Conservation (phyloP, 1,284 basidiomycete species). For the Microbotryum saponariae region DNA sequence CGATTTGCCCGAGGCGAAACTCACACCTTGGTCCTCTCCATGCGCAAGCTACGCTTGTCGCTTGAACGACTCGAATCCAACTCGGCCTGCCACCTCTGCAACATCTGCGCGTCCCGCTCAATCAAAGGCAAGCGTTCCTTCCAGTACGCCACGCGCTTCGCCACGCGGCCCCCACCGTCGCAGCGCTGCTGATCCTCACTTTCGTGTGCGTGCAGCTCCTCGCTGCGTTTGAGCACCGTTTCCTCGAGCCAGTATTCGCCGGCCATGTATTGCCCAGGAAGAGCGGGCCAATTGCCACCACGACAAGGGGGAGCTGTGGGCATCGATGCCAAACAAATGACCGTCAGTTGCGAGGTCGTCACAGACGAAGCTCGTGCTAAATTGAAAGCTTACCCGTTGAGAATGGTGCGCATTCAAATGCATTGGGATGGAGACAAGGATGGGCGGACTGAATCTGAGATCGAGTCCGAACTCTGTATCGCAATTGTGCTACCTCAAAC, state of each 20-base stretch:
- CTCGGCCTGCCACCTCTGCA: conserved; percentile 6
- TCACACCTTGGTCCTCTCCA: background rate
- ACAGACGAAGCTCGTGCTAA: background rate
- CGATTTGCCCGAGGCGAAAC: background rate
- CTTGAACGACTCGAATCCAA: background rate
- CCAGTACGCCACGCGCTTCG: background rate
- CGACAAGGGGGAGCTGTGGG: conserved; percentile 5
- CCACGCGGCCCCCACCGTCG: background rate
- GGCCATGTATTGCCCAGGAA: background rate
- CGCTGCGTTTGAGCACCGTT: background rate
- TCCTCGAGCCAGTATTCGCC: background rate
- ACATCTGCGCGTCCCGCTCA: conserved; percentile 5
- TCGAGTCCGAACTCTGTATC: background rate
- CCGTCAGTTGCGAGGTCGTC: background rate
- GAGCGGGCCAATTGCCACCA: conserved; percentile 1
- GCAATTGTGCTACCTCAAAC: background rate
- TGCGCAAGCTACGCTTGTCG: background rate
- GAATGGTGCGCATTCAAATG: conserved; percentile 1
- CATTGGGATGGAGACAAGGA: background rate
- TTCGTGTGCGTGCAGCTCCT: background rate
- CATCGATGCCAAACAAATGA: background rate
- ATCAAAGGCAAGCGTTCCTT: background rate
- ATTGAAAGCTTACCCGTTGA: background rate
- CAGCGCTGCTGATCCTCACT: background rate
- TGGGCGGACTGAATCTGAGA: background rate